phyloP scores from a whole-genome alignment of 1,139 yeast genomes.

The Candida mesenterica region DNA sequence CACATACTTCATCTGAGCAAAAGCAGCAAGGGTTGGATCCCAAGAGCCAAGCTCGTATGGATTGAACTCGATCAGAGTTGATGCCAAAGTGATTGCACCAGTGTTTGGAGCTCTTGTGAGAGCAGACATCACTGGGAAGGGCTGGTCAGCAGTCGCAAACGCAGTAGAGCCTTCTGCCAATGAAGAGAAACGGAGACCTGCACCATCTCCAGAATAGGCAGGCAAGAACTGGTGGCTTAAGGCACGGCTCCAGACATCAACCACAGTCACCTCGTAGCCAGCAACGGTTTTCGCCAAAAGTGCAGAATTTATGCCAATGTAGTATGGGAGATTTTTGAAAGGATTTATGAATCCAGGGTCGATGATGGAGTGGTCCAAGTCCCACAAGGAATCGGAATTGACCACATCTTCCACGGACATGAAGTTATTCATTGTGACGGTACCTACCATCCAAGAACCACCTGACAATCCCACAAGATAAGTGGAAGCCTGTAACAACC shows the following conservation, averaged over 20 bases:
- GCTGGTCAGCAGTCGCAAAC: constrained; percentile 13
- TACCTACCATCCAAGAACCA: constrained; percentile 45
- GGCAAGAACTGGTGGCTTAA: constrained; percentile 20
- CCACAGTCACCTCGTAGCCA: constrained; percentile 16
- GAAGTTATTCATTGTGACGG: constrained; percentile 38
- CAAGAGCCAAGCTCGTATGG: constrained; percentile 24
- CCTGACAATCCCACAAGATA: constrained; percentile 44
- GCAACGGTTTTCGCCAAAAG: constrained; percentile 15
- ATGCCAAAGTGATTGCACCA: constrained; percentile 12
- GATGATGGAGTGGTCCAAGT: constrained; percentile 36
- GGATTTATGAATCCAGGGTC: constrained; percentile 39
- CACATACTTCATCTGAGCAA: constrained; percentile 30
- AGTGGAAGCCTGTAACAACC: constrained; percentile 38
- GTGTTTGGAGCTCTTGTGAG: constrained; percentile 18
- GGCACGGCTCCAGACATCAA: constrained; percentile 23
- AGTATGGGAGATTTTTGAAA: constrained; percentile 12
- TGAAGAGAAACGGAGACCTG: constrained; percentile 28
- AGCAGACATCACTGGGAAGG: constrained; percentile 20
- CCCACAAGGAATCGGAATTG: constrained; percentile 12
- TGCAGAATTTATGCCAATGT: constrained; percentile 9
- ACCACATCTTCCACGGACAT: constrained; percentile 26
- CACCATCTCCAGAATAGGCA: constrained; percentile 14
- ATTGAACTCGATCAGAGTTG: constrained; percentile 20
- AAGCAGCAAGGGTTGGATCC: constrained; percentile 19
- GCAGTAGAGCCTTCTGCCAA: constrained; percentile 16